phyloP scores from a whole-genome alignment of 768 basidiomycete genomes.

The Nevesoporus exiguus region DNA sequence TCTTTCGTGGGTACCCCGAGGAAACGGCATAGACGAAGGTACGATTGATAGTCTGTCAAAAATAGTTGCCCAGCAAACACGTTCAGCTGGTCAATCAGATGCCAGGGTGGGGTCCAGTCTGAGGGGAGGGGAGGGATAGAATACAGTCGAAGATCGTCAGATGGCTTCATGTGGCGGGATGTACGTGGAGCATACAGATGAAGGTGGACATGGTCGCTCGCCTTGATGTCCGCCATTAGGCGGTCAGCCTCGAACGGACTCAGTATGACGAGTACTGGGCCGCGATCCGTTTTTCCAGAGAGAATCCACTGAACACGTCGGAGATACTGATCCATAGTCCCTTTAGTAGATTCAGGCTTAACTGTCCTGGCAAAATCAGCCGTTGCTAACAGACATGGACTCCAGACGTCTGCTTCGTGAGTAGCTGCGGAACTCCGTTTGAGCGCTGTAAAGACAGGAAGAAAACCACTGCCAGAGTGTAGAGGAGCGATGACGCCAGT shows the following conservation, averaged over 20 bases:
- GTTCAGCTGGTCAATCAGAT: neutral
- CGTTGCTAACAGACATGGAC: too few relatives aligned
- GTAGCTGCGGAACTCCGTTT: neutral
- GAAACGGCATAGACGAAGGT: slow-evolving; percentile 22
- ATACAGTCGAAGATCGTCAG: slow-evolving; percentile 30
- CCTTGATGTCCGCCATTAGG: slow-evolving; percentile 35
- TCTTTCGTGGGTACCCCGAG: slow-evolving; percentile 8
- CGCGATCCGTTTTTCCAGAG: neutral
- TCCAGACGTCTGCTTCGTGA: slow-evolving; percentile 10
- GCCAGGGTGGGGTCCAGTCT: neutral
- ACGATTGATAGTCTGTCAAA: neutral
- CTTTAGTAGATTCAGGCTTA: neutral
- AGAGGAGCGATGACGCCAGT: too few relatives aligned
- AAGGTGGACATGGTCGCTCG: slow-evolving; percentile 33
- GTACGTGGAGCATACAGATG: slow-evolving; percentile 40
- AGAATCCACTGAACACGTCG: slow-evolving; percentile 25
- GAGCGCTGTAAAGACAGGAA: slow-evolving; percentile 3
- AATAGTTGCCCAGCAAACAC: neutral
- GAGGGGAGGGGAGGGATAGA: slow-evolving; percentile 1
- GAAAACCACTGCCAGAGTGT: too few relatives aligned
- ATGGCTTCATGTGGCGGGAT: slow-evolving; percentile 30
- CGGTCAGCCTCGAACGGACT: slow-evolving; percentile 28
- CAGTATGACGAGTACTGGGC: slow-evolving; percentile 22
- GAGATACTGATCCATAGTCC: neutral
- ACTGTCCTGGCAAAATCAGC: slow-evolving; percentile 1